Conservation (phyloP, 2,329 filamentous ascomycete genomes). For the Myotisia sp. region DNA sequence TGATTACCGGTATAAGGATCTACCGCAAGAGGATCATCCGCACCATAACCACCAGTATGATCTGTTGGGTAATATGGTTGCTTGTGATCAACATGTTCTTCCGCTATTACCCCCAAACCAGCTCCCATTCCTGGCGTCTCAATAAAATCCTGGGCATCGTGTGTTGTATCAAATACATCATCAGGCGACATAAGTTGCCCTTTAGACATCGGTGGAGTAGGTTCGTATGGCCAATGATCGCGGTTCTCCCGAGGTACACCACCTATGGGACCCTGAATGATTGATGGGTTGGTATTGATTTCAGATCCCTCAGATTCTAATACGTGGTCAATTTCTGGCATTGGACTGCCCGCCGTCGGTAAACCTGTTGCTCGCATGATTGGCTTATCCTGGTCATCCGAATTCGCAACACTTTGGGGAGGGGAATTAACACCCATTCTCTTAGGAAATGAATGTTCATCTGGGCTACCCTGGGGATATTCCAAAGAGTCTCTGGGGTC, state of each 20-base stretch:
- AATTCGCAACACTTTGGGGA: slow-evolving; percentile 40
- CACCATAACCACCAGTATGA: slow-evolving; percentile 18
- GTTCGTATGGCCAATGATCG: slow-evolving; percentile 43
- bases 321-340: slow-evolving; percentile 62
- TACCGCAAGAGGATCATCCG: slow-evolving; percentile 13
- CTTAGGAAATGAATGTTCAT: slow-evolving; percentile 27
- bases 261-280: slow-evolving; percentile 60
- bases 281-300: slow-evolving; percentile 69
- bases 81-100: slow-evolving; percentile 43
- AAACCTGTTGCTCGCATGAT: slow-evolving; percentile 55
- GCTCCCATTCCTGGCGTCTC: background rate
- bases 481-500: slow-evolving; percentile 34
- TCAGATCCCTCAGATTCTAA: slow-evolving; percentile 41
- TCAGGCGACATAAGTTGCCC: slow-evolving; percentile 22
- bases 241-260: slow-evolving; percentile 36
- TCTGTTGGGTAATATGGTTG: slow-evolving; percentile 54
- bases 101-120: slow-evolving; percentile 19
- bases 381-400: slow-evolving; percentile 33
- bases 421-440: slow-evolving; percentile 36
- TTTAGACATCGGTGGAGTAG: slow-evolving; percentile 36
- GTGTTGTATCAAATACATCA: slow-evolving; percentile 13
- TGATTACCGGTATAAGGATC: slow-evolving; percentile 24
- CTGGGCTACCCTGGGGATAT: slow-evolving; percentile 26
- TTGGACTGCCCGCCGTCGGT: slow-evolving; percentile 53
- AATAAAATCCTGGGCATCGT: slow-evolving; percentile 6